Evolutionary conservation across 2,329 filamentous ascomycete species (phyloP).

Genomic region (Fusarium xyrophilum): DNA sequence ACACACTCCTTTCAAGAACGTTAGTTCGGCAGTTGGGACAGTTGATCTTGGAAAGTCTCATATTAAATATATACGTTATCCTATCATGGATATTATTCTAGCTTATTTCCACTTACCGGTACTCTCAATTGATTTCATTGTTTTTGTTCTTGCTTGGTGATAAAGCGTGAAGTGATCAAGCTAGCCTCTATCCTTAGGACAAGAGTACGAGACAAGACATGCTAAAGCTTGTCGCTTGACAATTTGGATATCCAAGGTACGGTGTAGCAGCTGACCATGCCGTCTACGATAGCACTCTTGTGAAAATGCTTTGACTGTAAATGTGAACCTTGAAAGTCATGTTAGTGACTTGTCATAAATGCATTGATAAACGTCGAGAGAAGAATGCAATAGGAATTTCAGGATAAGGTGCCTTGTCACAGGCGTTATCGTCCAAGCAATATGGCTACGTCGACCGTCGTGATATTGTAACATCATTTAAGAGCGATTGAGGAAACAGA

Average conservation of each 20-base stretch:
- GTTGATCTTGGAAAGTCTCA: neutral
- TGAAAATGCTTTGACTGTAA: neutral
- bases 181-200: neutral
- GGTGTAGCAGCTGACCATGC: neutral
- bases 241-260: neutral
- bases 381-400: neutral
- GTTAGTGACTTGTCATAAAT: constrained; percentile 20
- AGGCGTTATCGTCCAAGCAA: constrained; percentile 56
- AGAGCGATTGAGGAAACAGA: neutral
- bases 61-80: constrained; percentile 28
- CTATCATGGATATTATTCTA: constrained; percentile 5
- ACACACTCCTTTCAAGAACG: constrained; percentile 17
- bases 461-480: constrained; percentile 55
- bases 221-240: constrained; percentile 8
- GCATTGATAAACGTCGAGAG: neutral
- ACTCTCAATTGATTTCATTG: neutral
- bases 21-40: neutral
- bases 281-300: neutral
- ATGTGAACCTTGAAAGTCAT: neutral
- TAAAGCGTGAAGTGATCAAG: no score
- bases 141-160: neutral
- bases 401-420: constrained; percentile 52
- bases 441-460: constrained; percentile 59
- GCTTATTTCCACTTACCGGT: constrained; percentile 8
- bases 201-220: neutral